Conservation (phyloP, 140 eudicot species). For the Flaveria floridana region DNA sequence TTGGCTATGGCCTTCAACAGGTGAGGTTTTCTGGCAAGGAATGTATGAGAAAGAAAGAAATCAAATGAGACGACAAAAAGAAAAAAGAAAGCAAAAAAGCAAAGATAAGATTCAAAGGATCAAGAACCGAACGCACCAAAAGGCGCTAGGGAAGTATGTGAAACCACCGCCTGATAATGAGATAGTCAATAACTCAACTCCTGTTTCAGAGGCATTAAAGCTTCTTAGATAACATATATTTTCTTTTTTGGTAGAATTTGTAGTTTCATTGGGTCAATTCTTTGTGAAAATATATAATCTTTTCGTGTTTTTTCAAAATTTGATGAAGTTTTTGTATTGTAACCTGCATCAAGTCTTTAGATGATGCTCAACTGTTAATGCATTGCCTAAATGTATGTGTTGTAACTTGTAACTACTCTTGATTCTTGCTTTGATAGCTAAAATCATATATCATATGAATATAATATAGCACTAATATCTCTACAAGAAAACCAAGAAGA, state of each 20-base stretch:
- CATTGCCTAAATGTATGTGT: conserved; percentile 26
- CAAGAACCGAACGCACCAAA: conserved; percentile 57
- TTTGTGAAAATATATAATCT: conserved; percentile 40
- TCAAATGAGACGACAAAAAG: conserved; percentile 57
- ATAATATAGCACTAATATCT: neutral
- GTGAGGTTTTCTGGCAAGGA: conserved; percentile 93
- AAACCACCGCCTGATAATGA: conserved; percentile 61
- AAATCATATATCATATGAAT: neutral
- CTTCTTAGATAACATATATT: conserved; percentile 42
- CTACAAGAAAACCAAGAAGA: neutral
- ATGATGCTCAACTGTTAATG: conserved; percentile 20
- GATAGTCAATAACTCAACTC: conserved; percentile 28
- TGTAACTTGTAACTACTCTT: conserved; percentile 1
- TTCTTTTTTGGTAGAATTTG: conserved; percentile 23
- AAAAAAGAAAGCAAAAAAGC: conserved; percentile 60
- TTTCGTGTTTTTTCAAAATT: neutral
- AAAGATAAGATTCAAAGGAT: conserved; percentile 73
- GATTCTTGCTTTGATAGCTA: conserved; percentile 6
- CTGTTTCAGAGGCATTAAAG: conserved; percentile 28
- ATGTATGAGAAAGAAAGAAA: conserved; percentile 69
- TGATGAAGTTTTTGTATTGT: conserved; percentile 21
- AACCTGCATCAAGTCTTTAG: conserved; percentile 19
- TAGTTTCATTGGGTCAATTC: conserved; percentile 39
- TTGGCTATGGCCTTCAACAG: conserved; percentile 93
- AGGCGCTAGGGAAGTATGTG: conserved; percentile 67